A percentile compares a stretch with the other conserved stretches of the same genome.
phyloP scores from a whole-genome alignment of 202 grass and related monocot genomes.

The Brachypodium distachyon region DNA sequence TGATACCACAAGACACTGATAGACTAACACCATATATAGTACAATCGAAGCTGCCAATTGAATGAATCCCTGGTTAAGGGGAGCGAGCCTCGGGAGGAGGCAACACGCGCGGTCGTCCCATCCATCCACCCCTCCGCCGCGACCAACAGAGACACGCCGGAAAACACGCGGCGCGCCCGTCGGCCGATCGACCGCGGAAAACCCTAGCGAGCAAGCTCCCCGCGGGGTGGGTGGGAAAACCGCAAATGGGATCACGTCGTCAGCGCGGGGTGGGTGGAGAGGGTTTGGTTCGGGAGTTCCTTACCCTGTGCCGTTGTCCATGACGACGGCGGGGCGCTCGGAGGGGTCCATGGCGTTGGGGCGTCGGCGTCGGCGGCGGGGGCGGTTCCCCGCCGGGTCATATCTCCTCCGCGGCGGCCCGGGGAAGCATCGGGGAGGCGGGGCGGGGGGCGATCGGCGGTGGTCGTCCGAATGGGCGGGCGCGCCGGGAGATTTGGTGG shows the following conservation, averaged over 20 bases:
- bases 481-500: no score
- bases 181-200: neutral
- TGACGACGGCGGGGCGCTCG: constrained; percentile 69
- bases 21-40: no score
- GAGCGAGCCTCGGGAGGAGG: neutral
- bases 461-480: neutral
- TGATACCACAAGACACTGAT: no score
- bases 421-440: constrained; percentile 18
- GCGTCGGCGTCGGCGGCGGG: neutral
- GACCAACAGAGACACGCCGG: no score
- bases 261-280: neutral
- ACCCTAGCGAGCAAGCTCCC: no score
- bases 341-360: constrained; percentile 44
- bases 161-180: no score
- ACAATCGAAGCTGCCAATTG: no score
- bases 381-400: constrained; percentile 10
- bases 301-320: constrained; percentile 89
- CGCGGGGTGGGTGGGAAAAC: no score
- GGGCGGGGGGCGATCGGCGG: constrained; percentile 4
- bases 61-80: no score
- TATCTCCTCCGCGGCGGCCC: neutral
- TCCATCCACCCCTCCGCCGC: no score
- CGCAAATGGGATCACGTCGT: no score
- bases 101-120: no score
- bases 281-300: neutral